phyloP scores from a whole-genome alignment of 106 monocot species.

The Allium sativum region DNA sequence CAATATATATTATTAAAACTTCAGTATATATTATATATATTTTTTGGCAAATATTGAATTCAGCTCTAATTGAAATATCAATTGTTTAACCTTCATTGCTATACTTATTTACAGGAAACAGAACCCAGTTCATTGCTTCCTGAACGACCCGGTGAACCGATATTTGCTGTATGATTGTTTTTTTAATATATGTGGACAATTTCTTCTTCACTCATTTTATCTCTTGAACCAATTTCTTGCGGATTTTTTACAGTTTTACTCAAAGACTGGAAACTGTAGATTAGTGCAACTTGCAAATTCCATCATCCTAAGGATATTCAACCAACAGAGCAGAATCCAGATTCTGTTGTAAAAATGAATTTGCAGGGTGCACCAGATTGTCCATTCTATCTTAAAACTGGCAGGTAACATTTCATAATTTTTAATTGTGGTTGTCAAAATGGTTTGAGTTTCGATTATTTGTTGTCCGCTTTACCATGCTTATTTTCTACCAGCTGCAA shows the following conservation, averaged over 20 bases:
- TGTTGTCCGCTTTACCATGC: too few species aligned
- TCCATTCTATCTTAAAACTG: conserved; percentile 92
- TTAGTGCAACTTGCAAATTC: conserved; percentile 79
- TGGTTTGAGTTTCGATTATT: too few species aligned
- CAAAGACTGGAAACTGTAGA: conserved; percentile 76
- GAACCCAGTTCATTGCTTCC: conserved; percentile 32
- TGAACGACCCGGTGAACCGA: conserved; percentile 67
- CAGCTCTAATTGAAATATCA: conserved; percentile 1
- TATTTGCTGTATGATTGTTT: conserved; percentile 43
- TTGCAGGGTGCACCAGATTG: conserved; percentile 86
- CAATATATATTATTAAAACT: too few species aligned
- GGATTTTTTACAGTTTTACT: conserved; percentile 47
- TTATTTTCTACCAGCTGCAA: conserved; percentile 64
- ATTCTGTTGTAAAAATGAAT: too few species aligned
- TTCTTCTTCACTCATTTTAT: neutral
- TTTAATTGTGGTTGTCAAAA: too few species aligned
- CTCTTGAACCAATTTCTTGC: neutral
- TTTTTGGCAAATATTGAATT: too few species aligned
- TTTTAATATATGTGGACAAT: neutral
- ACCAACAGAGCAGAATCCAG: conserved; percentile 17
- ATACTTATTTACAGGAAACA: conserved; percentile 26
- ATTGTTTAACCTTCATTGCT: too few species aligned
- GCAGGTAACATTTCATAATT: conserved; percentile 67
- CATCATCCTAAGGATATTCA: conserved; percentile 84
- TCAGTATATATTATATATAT: too few species aligned